Percentiles rank a stretch among this genome's conserved stretches.
These are phyloP conservation scores for Epichloe elymi DNA, from an alignment of 2,329 filamentous ascomycete genomes.

Conservation along the genomic window DNA sequence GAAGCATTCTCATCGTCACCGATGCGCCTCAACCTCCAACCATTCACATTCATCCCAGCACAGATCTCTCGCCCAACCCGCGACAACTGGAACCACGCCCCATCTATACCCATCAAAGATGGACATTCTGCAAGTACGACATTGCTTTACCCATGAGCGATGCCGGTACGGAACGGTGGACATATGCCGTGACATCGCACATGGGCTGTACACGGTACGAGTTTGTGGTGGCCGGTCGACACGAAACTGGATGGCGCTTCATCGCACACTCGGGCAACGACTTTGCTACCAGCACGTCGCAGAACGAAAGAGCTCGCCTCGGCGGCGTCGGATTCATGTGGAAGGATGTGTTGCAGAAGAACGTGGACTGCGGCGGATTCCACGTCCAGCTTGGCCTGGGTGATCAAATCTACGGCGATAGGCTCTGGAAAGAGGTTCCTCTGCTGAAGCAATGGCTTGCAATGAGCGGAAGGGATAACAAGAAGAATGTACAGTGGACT, in stretches of 20 bases:
- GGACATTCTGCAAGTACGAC: conserved; percentile 94
- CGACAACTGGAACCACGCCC: conserved; percentile 69
- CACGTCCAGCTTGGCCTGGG: conserved; percentile 87
- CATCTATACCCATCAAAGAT: conserved; percentile 82
- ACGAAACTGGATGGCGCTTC: conserved; percentile 90
- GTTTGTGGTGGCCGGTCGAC: conserved; percentile 81
- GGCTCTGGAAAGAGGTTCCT: conserved; percentile 92
- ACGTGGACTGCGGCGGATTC: conserved; percentile 90
- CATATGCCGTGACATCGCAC: conserved; percentile 94
- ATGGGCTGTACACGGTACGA: conserved; percentile 96
- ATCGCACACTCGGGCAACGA: conserved; percentile 94
- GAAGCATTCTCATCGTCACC: conserved; percentile 85
- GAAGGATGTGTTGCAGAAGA: conserved; percentile 97
- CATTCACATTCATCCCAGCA: conserved; percentile 84
- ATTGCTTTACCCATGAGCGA: conserved; percentile 85
- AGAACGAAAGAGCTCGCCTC: conserved; percentile 71
- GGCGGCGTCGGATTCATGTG: conserved; percentile 94
- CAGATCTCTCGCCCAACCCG: conserved; percentile 85
- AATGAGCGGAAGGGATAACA: conserved; percentile 83
- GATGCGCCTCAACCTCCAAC: conserved; percentile 87
- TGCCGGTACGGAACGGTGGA: conserved; percentile 72
- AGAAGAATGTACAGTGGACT: conserved; percentile 84
- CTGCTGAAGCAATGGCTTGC: conserved; percentile 89
- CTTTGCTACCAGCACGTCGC: conserved; percentile 76
- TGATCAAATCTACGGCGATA: conserved; percentile 89